phyloP scores from a whole-genome alignment of 2,329 filamentous ascomycete species.

The Pestalotiopsis sp. region DNA sequence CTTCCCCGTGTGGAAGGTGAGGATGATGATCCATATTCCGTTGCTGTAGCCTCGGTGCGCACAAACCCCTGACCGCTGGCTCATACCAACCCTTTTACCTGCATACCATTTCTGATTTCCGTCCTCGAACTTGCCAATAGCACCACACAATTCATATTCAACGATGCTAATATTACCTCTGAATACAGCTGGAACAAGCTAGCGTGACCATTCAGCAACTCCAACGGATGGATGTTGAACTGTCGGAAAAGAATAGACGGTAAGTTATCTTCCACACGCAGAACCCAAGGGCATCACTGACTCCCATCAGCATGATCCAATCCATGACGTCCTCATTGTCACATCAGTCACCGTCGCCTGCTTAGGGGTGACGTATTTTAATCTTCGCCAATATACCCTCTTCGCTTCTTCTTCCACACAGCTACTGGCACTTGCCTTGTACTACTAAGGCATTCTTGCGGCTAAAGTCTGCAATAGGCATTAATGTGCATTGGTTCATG shows the following conservation, averaged over 20 bases:
- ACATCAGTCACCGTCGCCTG: not conserved
- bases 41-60: slow-evolving; percentile 69
- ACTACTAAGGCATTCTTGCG: not conserved
- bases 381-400: slow-evolving; percentile 7
- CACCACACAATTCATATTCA: not conserved
- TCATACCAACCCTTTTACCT: not conserved
- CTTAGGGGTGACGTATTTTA: not conserved
- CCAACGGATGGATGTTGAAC: not conserved
- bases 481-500: not conserved
- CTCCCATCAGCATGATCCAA: slow-evolving; percentile 34
- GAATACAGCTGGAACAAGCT: slow-evolving; percentile 1
- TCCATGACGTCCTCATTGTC: slow-evolving; percentile 28
- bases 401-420: slow-evolving; percentile 1
- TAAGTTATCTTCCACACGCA: not conserved
- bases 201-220: slow-evolving; percentile 8
- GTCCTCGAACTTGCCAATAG: not conserved
- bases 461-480: not conserved
- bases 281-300: not conserved
- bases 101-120: not conserved
- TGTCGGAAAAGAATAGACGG: slow-evolving; percentile 7
- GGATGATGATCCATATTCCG: slow-evolving; percentile 64
- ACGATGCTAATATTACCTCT: not conserved
- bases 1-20: slow-evolving; percentile 56
- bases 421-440: not conserved
- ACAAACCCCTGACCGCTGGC: slow-evolving; percentile 42